Conservation (phyloP, 345 rosid genomes). For the Moricandia arvensis region DNA sequence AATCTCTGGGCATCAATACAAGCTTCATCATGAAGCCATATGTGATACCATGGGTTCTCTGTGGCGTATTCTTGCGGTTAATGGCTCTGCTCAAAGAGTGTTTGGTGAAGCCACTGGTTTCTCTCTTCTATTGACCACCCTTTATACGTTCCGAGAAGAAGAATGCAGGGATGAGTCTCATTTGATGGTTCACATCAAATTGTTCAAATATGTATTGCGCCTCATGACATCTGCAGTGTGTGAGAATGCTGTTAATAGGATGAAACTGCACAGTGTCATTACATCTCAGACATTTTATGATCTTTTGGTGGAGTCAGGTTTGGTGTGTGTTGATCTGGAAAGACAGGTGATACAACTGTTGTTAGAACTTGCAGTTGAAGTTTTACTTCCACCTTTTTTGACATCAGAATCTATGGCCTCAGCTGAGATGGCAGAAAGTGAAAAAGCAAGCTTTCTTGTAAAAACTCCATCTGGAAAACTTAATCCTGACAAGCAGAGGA, state of each 20-base stretch:
- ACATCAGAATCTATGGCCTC: constrained; percentile 52
- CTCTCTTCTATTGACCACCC: constrained; percentile 89
- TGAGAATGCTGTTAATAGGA: constrained; percentile 78
- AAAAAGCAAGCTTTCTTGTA: constrained; percentile 49
- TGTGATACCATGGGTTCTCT: constrained; percentile 96
- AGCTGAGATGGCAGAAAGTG: constrained; percentile 48
- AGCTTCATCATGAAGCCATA: constrained; percentile 82
- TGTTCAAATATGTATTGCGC: constrained; percentile 81
- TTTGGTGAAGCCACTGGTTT: constrained; percentile 98
- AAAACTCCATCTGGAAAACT: constrained; percentile 57
- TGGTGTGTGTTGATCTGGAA: constrained; percentile 91
- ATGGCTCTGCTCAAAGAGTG: constrained; percentile 77
- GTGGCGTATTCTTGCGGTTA: constrained; percentile 91
- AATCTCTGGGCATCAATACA: constrained; percentile 80
- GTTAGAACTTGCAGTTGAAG: constrained; percentile 92
- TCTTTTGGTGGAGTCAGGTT: constrained; percentile 84
- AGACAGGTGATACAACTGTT: constrained; percentile 91
- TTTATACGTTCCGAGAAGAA: constrained; percentile 79
- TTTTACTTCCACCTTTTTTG: constrained; percentile 84
- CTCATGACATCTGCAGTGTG: constrained; percentile 84
- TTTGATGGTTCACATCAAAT: constrained; percentile 54
- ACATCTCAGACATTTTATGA: constrained; percentile 90
- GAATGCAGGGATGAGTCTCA: constrained; percentile 55
- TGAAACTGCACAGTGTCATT: constrained; percentile 71
- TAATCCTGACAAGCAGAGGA: constrained; percentile 76